Evolutionary conservation across 352 stramenopile genomes (phyloP), one percentile per base, ranked within the genome.

Genomic region (Aphanomyces euteiches): DNA sequence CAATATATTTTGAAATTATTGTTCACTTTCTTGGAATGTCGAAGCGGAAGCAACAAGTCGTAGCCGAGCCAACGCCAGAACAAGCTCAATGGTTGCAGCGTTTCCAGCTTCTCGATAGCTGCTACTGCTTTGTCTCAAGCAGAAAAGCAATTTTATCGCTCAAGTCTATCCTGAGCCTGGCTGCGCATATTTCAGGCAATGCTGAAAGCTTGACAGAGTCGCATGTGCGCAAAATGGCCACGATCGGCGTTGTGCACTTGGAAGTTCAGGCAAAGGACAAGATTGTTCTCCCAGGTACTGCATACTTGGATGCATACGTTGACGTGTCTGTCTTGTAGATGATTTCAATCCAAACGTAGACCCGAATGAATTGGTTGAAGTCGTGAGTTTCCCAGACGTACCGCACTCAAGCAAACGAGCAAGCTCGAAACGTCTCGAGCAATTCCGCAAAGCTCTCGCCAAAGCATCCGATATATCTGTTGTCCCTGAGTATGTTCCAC

Each of bases 331-430:
- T 58, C 50, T 58, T 48, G 47, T 56, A 69, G 65, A 81, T 37
- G 76, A 81, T 40, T 61, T 78, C 6, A 76, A 79, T 57, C 69
- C 70, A 12, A 54, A 57, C 7, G 41, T 56, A 15, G 56, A 66
- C 4, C 56, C 72, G 36, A 64, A 66, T n/a, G 73, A 76, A 39
- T 66, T 72, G 48, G 54, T 67, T 41, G 63, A 89, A 74, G 59
- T 91, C 17, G 68, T 95, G 45, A 66, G 79, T 69, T 93, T 95
- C 72, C 81, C 81, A 12, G 60, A 77, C 7, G 75, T 72, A 5
- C 83, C 85, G 34, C 85, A 95, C 53, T 54, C 74, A 37, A 90
- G 80, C 60, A 74, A 88, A 63, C 79, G 77, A 12, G 87, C 78
- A 28, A 91, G 77, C 64, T 57, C 59, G 0, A 88, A 88, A 66